A percentile compares a stretch with the other conserved stretches of the same genome.
phyloP scores from a whole-genome alignment of 345 rosid genomes.

The Bruguiera parviflora region DNA sequence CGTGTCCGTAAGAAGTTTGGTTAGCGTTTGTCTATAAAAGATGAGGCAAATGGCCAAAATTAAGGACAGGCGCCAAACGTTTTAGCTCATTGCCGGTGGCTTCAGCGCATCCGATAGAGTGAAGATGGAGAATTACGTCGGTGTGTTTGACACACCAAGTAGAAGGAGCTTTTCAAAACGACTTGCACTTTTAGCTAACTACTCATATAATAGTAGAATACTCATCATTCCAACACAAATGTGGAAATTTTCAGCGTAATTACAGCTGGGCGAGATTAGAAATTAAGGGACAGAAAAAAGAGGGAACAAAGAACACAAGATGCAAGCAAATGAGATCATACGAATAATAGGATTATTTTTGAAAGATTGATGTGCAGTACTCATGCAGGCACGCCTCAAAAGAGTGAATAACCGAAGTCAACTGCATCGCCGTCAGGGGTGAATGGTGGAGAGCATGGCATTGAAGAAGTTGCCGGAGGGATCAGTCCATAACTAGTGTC shows the following conservation, averaged over 20 bases:
- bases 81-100: neutral
- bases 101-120: neutral
- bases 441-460: constrained; percentile 15
- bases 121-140: neutral
- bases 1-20: neutral
- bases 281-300: neutral
- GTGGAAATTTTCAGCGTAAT: constrained; percentile 11
- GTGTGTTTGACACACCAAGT: neutral
- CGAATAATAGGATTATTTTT: neutral
- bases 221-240: constrained; percentile 15
- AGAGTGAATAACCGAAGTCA: constrained; percentile 44
- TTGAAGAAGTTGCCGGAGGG: constrained; percentile 39
- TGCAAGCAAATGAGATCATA: constrained; percentile 9
- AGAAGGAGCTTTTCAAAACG: neutral
- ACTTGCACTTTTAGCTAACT: constrained; percentile 1
- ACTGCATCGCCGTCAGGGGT: constrained; percentile 43
- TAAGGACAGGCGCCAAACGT: constrained; percentile 22
- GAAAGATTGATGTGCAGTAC: neutral
- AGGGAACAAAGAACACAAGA: constrained; percentile 10
- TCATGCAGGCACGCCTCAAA: constrained; percentile 14
- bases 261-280: neutral
- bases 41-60: constrained; percentile 27
- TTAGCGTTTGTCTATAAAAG: constrained; percentile 32
- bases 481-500: constrained; percentile 14
- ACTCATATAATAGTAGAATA: neutral